Conservation (phyloP, 2,329 filamentous ascomycete species). For the Emericellopsis cladophorae region DNA sequence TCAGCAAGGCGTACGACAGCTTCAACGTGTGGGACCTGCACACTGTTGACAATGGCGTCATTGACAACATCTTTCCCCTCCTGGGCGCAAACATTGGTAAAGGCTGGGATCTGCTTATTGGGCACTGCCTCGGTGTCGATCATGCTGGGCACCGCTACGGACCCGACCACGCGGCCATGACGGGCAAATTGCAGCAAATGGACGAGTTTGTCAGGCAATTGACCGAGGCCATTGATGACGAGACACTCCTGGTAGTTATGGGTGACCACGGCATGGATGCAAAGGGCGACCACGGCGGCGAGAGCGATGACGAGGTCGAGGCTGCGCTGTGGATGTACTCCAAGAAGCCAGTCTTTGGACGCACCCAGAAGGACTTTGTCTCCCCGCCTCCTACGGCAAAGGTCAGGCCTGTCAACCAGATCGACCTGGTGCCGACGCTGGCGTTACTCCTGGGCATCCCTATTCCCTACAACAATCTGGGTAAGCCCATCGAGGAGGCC, state of each 20-base stretch:
- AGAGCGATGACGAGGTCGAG: constrained; percentile 91
- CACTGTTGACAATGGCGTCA: constrained; percentile 91
- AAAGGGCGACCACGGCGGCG: constrained; percentile 96
- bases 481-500: constrained; percentile 84
- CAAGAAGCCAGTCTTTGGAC: constrained; percentile 72
- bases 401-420: constrained; percentile 65
- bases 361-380: constrained; percentile 46
- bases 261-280: constrained; percentile 98
- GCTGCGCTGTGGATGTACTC: constrained; percentile 98
- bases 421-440: constrained; percentile 88
- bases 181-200: constrained; percentile 84
- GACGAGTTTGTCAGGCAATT: constrained; percentile 64
- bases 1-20: constrained; percentile 85
- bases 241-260: constrained; percentile 88
- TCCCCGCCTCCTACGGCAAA: constrained; percentile 61
- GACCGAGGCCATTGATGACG: constrained; percentile 61
- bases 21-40: constrained; percentile 98
- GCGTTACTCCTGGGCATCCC: constrained; percentile 80
- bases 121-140: constrained; percentile 88
- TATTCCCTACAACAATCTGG: constrained; percentile 92
- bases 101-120: constrained; percentile 88
- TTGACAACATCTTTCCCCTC: constrained; percentile 79
- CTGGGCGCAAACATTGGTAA: constrained; percentile 33
- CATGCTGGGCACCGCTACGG: constrained; percentile 95
- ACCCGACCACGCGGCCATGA: constrained; percentile 86